A percentile compares a stretch with the other conserved stretches of the same genome.
These are phyloP conservation scores for Pythium aristosporum DNA, from an alignment of 352 stramenopile species.

Conservation along the genomic window DNA sequence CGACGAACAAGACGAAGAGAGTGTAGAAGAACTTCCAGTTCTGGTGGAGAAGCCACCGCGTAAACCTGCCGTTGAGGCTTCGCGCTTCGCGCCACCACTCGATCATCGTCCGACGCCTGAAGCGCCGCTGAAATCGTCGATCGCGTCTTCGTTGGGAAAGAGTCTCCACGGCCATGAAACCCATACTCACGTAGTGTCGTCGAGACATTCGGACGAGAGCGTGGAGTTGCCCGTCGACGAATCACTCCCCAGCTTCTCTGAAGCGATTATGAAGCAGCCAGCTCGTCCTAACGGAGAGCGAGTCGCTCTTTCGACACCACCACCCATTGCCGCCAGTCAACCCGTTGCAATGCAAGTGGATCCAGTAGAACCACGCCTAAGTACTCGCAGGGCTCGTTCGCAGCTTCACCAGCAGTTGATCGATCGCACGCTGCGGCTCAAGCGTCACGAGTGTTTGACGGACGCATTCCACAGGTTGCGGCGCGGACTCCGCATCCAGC, in stretches of 20 bases:
- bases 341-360: background rate
- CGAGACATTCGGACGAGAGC: slow-evolving; percentile 8
- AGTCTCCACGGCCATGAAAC: background rate
- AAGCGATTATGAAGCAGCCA: slow-evolving; percentile 21
- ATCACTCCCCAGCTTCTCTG: slow-evolving; percentile 36
- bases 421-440: slow-evolving; percentile 42
- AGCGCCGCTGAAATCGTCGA: background rate
- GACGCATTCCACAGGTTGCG: slow-evolving; percentile 52
- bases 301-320: background rate
- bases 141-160: slow-evolving; percentile 1
- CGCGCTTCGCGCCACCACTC: background rate
- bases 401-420: slow-evolving; percentile 63
- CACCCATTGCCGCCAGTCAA: background rate
- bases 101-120: background rate
- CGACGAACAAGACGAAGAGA: slow-evolving; percentile 39
- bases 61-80: background rate
- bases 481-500: slow-evolving; percentile 52
- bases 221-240: slow-evolving; percentile 23
- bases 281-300: background rate
- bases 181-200: background rate
- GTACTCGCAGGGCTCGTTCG: background rate
- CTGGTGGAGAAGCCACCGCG: slow-evolving; percentile 50
- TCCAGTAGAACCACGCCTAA: no score
- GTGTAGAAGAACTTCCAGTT: slow-evolving; percentile 40
- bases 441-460: slow-evolving; percentile 40